Base-by-base conservation (phyloP, 2,329 filamentous ascomycete genomes). In the Fusarium veterinarium region DNA sequence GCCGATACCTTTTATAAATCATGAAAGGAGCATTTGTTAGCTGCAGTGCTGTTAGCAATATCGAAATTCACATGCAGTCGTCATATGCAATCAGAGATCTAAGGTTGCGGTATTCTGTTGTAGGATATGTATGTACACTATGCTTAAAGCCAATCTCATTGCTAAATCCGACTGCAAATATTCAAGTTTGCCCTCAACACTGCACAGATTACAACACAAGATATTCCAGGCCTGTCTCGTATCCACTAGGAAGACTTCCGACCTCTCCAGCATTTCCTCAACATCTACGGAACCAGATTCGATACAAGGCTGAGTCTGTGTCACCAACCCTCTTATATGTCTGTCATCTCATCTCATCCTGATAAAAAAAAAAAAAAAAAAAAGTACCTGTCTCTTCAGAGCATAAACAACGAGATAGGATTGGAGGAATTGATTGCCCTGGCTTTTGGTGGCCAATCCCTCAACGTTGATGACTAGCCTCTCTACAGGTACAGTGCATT, bases 301-400 rank as follows among this genome's bases (percentile, higher is more conserved):
- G 25, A 41, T 58, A 64, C 66, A 73, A 71, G 71, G 70, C 70
- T 73, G 70, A 73, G 53, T 70, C 30, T 73, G 61, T 73, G 70
- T 58, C 49, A 71, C 70, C 71, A 60, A 63, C 66, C 49, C 31
- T 37, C 37, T 48, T 35, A 35, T 45, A 33, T 41, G 31, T 55
- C 28, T 67, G 40, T 48, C 56, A 46, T 71, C 69, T 48, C 60
- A 45, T 61, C 35, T 53, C 46, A 61, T 72, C 20, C 40, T 60
- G 25, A 33, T 17, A 19, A 25, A 25, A 13, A 23, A 13, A 16
- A 9, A 25, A 13, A 23, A 13, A 33, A 9, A 46, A 56, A 57
- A 49, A 48, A 28, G 14, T 19, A 31, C 49, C n/a, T 57, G 40
- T 69, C 57, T 45, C 33, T 69, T 57, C 69, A 62, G 49, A 57